Evolutionary conservation across 2,329 filamentous ascomycete genomes (phyloP), one percentile per base, ranked within the genome.

Genomic region (Colletotrichum filicis): DNA sequence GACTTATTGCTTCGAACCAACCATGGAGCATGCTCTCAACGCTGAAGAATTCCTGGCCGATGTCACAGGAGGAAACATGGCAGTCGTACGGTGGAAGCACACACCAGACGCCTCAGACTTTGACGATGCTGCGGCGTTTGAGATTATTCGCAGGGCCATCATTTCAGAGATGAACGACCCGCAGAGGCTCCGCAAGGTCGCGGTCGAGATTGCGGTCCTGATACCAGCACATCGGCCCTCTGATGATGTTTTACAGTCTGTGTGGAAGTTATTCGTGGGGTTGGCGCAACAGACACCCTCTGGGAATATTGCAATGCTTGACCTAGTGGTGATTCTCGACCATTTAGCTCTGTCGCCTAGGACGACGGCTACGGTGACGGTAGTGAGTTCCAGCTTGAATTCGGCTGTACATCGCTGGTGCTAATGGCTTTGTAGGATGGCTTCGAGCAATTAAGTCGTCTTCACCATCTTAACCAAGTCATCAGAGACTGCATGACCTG

Each of bases 221-320:
- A 19, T 71, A 2, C 71, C 68, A 2, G 57, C n/a, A 14, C 24
- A 22, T 4, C 61, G 42, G 42, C 1, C 60, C 12, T 59, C 66
- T n/a, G 66, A 66, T 4, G 49, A 62, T 16, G 65, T 42, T 16
- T 22, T 70, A 11, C 26, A 46, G 19, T 65, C 74, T 24, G 55
- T 75, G 26, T 75, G 73, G 72, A 22, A 22, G 22, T 22, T 22
- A 22, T 60, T 75, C 32, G 60, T 75, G 37, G 67, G 59, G 4
- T 28, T 75, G 72, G 74, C 74, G 37, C 73, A 73, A 28, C 74
- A 75, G 49, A 75, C 73, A 19, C 66, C 74, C 14, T 55, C 67
- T 42, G 35, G 70, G 12, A 71, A 74, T 11, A 35, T 74, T 1
- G 74, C 73, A 1, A 53, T 75, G 58, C 60, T 75, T 52, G 56